Evolutionary conservation across 2,329 filamentous ascomycete genomes (phyloP), one percentile per base, ranked within the genome.

Genomic region (Diplocarpon mali): DNA sequence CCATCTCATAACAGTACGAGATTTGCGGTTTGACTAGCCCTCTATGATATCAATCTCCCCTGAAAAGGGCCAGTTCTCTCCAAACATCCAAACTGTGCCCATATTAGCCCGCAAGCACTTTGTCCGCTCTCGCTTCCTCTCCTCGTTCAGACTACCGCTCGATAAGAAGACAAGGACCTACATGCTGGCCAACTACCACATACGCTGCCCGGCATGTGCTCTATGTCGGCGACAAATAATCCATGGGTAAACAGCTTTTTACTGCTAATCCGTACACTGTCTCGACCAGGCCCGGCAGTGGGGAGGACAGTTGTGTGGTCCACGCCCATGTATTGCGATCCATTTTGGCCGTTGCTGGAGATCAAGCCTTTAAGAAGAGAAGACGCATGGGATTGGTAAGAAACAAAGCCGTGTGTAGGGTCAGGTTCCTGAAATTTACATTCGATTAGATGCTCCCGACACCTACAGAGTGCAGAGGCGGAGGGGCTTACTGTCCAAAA

Each of bases 161-260:
- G 10, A 4, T 3, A 24, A 24, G 20, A 3, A 7, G 20, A 24
- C 20, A 24, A 24, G 20, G 20, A 24, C 51, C 46, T 27, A 53
- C 74, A 85, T 64, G 82, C 78, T 46, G 83, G 83, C 82, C 83
- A 87, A 16, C 75, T 70, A n/a, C 83, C 83, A 53, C 83, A 88
- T 41, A 75, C 67, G 1, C 78, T 39, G 70, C 71, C 50, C 1
- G 83, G 83, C 80, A 87, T 86, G 55, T 87, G 82, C 12, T 68
- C 67, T 38, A 87, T 71, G 60, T 88, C 83, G 15, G 80, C 68
- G 40, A 88, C 77, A 53, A 87, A 76, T 9, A 88, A 70, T 0
- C 80, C 83, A 53, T 78, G 70, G 24, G 70, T 75, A 62, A 78
- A 88, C 3, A 67, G 61, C 40, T 74, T 69, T 44, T 75, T 79